Percentiles rank a stretch among this genome's conserved stretches.
Evolutionary conservation across 345 rosid genomes (phyloP).

Genomic region (Sonneratia caseolaris): DNA sequence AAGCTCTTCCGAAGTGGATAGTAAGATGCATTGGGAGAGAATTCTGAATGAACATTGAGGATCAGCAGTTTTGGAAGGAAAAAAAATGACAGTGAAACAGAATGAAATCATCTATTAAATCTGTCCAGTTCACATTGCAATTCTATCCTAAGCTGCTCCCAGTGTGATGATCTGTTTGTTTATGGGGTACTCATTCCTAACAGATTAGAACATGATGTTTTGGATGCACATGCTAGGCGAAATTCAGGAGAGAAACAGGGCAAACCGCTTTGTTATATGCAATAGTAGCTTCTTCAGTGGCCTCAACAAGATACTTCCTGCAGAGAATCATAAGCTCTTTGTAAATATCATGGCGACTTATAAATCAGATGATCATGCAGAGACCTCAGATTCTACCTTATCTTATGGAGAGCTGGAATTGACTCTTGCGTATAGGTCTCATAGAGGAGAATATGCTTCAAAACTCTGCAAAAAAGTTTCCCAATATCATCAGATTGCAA

Average conservation of each 20-base stretch:
- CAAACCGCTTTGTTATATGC: conserved; percentile 94
- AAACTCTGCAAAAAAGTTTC: conserved; percentile 35
- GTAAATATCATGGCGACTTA: too few species aligned
- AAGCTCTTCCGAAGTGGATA: too few species aligned
- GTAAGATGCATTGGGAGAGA: too few species aligned
- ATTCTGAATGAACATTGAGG: too few species aligned
- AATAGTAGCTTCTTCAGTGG: conserved; percentile 87
- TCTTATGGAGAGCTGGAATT: conserved; percentile 82
- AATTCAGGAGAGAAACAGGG: not conserved
- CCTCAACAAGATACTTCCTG: conserved; percentile 88
- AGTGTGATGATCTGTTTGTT: not conserved
- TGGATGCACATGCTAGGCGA: not conserved
- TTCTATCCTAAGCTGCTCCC: not conserved
- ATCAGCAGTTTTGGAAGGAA: too few species aligned
- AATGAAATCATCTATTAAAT: not conserved
- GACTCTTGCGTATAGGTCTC: conserved; percentile 89
- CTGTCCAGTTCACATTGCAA: too few species aligned
- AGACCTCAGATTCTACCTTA: conserved; percentile 35
- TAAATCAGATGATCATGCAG: too few species aligned
- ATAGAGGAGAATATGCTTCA: conserved; percentile 75
- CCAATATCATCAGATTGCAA: not conserved
- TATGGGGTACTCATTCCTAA: not conserved
- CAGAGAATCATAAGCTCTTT: not conserved
- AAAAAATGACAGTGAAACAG: too few species aligned
- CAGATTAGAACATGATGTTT: not conserved